phyloP scores from a whole-genome alignment of 2,329 filamentous ascomycete genomes.

The Penicillium psychrosexuale region DNA sequence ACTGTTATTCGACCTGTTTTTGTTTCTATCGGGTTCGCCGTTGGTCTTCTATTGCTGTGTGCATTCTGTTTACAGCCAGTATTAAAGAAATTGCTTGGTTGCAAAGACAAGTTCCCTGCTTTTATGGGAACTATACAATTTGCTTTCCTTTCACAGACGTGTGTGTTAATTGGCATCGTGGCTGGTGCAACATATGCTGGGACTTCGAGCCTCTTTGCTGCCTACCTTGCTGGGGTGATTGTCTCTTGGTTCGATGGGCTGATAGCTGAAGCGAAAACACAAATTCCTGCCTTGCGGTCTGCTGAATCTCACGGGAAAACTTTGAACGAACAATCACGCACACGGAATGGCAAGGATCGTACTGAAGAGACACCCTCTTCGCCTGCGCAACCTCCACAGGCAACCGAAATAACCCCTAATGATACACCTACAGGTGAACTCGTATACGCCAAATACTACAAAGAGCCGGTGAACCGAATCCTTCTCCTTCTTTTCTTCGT shows the following conservation, averaged over 20 bases:
- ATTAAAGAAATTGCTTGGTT: slow-evolving; percentile 7
- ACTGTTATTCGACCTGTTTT: slow-evolving; percentile 52
- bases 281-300: not conserved
- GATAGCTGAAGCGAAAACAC: slow-evolving; percentile 1
- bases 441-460: slow-evolving; percentile 50
- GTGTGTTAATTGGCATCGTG: slow-evolving; percentile 47
- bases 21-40: slow-evolving; percentile 44
- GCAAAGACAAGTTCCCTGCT: slow-evolving; percentile 5
- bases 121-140: slow-evolving; percentile 16
- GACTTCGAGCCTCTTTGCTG: slow-evolving; percentile 56
- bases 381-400: not conserved
- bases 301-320: not conserved
- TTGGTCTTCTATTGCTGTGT: slow-evolving; percentile 30
- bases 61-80: slow-evolving; percentile 16
- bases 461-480: slow-evolving; percentile 49
- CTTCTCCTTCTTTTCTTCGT: slow-evolving; percentile 73
- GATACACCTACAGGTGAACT: slow-evolving; percentile 19
- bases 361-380: not conserved
- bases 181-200: slow-evolving; percentile 53
- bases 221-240: slow-evolving; percentile 55
- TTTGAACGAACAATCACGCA: not conserved
- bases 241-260: slow-evolving; percentile 51
- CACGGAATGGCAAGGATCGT: not conserved
- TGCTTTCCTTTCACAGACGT: slow-evolving; percentile 45
- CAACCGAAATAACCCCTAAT: not conserved